These are phyloP conservation scores for Pseudogymnoascus sp. DNA, from an alignment of 2,329 filamentous ascomycete genomes.

Conservation along the genomic window DNA sequence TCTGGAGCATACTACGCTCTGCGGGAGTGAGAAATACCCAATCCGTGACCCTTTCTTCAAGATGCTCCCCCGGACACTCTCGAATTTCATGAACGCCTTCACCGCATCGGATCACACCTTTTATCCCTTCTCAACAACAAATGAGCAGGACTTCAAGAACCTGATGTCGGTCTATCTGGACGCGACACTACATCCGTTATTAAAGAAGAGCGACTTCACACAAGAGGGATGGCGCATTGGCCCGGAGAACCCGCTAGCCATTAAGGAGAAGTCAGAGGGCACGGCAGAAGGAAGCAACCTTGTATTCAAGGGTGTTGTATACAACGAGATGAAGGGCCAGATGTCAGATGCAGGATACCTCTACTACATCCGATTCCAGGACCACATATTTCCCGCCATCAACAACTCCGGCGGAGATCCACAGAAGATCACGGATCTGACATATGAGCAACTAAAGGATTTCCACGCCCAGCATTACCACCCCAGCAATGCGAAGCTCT, in stretches of 20 bases:
- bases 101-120: conserved; percentile 94
- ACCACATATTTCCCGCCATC: conserved; percentile 86
- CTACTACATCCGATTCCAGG: conserved; percentile 91
- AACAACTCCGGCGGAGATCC: conserved; percentile 97
- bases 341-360: conserved; percentile 96
- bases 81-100: conserved; percentile 99
- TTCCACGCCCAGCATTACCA: conserved; percentile 95
- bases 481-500: conserved; percentile 90
- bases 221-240: conserved; percentile 97
- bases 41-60: conserved; percentile 99
- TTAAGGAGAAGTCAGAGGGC: conserved; percentile 34
- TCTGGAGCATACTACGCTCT: conserved; percentile 92
- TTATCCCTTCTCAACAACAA: conserved; percentile 96
- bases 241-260: conserved; percentile 67
- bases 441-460: conserved; percentile 76
- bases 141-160: conserved; percentile 89
- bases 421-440: conserved; percentile 90
- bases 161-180: conserved; percentile 95
- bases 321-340: conserved; percentile 99
- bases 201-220: conserved; percentile 85
- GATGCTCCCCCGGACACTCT: conserved; percentile 96
- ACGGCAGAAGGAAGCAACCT: conserved; percentile 53
- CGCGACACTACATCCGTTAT: conserved; percentile 78
- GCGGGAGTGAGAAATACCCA: conserved; percentile 92
- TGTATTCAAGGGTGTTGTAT: conserved; percentile 96